Base-by-base conservation (phyloP, 306 rosid genomes). In the Elaeagnus macrophylla region DNA sequence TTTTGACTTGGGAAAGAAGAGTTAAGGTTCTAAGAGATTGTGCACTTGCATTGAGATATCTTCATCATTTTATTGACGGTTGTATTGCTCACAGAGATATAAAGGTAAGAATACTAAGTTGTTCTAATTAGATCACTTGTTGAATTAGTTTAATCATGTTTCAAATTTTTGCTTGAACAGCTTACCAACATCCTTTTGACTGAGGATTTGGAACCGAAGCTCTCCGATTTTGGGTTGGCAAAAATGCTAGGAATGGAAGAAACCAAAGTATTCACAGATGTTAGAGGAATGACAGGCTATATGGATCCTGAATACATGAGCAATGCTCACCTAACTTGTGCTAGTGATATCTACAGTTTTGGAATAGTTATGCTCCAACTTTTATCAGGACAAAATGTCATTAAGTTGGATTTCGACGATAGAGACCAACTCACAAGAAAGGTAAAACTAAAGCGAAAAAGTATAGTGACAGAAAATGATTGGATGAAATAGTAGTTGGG, bases 221-320 rank as follows among this genome's bases (percentile, higher is more conserved):
- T 89, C 16, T 89, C 95, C 6, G 97, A 85, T 85, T 89, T 89
- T 51, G 94, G 97, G 56, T 32, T 89, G 66, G 86, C 95, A 39
- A 89, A 14, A 61, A 75, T 86, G 81, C 45, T 90, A 83, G 81
- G 85, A 12, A 75, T 83, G 69, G 88, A 79, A 37, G 88, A 86
- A 69, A 83, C 77, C 57, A 81, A 83, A 65, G 95, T 81, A 12
- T 86, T 86, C 47, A 83, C 95, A 13, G 95, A 70, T 61, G 86
- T 90, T 19, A 79, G 90, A 72, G 95, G 97, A 74, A 89, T 95
- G 16, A 81, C 83, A 67, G 97, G 97, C 0, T 89, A 85, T 50
- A 89, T 89, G 97, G 97, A 89, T 65, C 97, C 97, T 3, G 97
- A 90, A 66, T 90, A 90, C 68, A 83, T 90, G 95, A 86, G 81